These are phyloP conservation scores for Cercophora samala DNA, from an alignment of 495 filamentous ascomycete genomes.

Conservation along the genomic window DNA sequence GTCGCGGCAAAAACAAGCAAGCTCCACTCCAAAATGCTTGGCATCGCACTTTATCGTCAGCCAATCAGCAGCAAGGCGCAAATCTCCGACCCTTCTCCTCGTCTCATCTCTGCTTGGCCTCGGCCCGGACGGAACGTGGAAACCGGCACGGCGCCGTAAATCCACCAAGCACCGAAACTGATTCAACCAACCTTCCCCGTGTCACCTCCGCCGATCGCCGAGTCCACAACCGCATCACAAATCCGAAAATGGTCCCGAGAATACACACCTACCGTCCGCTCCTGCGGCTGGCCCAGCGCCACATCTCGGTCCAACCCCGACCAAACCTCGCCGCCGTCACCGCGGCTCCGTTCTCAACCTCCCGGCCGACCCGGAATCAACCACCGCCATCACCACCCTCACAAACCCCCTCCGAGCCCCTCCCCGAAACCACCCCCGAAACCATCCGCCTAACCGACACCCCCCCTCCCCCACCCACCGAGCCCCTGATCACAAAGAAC, in stretches of 20 bases:
- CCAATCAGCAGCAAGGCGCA: constrained; percentile 1
- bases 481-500: constrained; percentile 1
- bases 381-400: not conserved
- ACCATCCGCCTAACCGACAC: not conserved
- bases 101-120: constrained; percentile 1
- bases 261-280: constrained; percentile 16
- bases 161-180: not conserved
- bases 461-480: not conserved
- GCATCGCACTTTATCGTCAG: not conserved
- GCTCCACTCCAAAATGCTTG: not conserved
- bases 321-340: not conserved
- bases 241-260: constrained; percentile 12
- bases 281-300: constrained; percentile 15
- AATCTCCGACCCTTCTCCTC: not conserved
- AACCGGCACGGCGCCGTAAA: not conserved
- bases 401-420: not conserved
- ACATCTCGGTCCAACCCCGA: not conserved
- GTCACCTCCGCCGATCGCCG: not conserved
- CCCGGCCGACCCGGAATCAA: constrained; percentile 8
- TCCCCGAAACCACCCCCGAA: constrained; percentile 5
- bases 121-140: not conserved
- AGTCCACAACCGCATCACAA: not conserved
- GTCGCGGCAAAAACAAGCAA: not conserved
- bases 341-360: constrained; percentile 1
- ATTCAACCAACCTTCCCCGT: constrained; percentile 1